A percentile compares a stretch with the other conserved stretches of the same genome.
Evolutionary conservation across 805 yeast species (phyloP).

Genomic region (Metschnikowia cubensis): DNA sequence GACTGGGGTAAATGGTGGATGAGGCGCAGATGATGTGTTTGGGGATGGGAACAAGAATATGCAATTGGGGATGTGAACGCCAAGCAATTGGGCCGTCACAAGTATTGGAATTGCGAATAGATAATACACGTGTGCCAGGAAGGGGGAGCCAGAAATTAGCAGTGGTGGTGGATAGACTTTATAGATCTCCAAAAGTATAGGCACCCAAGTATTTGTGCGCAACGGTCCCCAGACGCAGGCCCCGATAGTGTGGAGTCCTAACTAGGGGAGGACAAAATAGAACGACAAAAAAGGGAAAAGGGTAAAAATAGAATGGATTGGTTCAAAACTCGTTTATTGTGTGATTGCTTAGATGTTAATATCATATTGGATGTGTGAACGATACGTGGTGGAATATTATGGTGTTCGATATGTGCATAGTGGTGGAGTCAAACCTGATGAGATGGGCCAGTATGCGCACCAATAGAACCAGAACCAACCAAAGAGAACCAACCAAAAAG

Average conservation of each 20-base stretch:
- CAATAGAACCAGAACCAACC: no score
- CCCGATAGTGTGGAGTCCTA: neutral
- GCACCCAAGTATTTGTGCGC: constrained; percentile 1
- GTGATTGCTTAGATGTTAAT: no score
- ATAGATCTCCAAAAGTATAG: neutral
- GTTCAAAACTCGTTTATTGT: no score
- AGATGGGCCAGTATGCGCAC: no score
- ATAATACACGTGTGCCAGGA: neutral
- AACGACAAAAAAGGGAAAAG: neutral
- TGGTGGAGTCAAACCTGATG: no score
- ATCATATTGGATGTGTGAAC: no score
- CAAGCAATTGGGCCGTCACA: neutral
- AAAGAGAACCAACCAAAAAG: no score
- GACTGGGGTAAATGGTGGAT: neutral
- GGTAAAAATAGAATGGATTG: no score
- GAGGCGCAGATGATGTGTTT: neutral
- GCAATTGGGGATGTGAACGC: neutral
- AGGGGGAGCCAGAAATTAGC: neutral
- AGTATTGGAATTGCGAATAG: neutral
- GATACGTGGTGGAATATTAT: no score
- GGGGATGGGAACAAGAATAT: neutral
- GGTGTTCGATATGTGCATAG: no score
- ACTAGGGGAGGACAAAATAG: neutral
- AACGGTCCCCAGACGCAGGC: neutral
- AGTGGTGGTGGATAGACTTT: neutral